These are phyloP conservation scores for Galeopsis tetrahit DNA, from an alignment of 257 asterid genomes.

Conservation along the genomic window DNA sequence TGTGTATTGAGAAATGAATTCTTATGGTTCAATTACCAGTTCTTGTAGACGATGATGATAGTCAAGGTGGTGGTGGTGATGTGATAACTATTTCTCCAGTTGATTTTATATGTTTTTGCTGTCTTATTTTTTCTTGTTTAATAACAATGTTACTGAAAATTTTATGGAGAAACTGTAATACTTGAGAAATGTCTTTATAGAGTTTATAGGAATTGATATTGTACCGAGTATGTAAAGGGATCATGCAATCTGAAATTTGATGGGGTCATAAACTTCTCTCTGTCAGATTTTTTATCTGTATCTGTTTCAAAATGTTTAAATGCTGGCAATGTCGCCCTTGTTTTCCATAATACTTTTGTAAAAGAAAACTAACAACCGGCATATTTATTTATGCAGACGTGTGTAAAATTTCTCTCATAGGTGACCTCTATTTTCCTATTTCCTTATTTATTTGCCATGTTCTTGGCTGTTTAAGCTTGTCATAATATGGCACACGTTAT, in stretches of 20 bases:
- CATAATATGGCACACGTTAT: not conserved
- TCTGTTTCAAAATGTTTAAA: not conserved
- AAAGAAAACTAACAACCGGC: not conserved
- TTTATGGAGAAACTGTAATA: slow-evolving; percentile 3
- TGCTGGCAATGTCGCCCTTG: not conserved
- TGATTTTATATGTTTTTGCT: not conserved
- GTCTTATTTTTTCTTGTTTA: not conserved
- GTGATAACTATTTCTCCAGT: slow-evolving; percentile 1
- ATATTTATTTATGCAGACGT: not conserved
- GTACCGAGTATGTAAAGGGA: not conserved
- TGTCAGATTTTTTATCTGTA: not conserved
- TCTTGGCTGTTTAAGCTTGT: not conserved
- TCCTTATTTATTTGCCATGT: not conserved
- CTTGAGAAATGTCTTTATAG: slow-evolving; percentile 4
- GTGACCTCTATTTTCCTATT: not conserved
- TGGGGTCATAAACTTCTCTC: not conserved
- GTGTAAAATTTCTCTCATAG: not conserved
- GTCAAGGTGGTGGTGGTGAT: not conserved
- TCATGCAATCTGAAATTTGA: not conserved
- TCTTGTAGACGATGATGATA: slow-evolving; percentile 13
- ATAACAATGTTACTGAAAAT: not conserved
- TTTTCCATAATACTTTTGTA: not conserved
- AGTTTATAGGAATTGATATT: not conserved
- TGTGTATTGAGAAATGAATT: slow-evolving; percentile 30
- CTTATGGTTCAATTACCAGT: slow-evolving; percentile 10